These are phyloP conservation scores for Lindgomyces ingoldianus DNA, from an alignment of 495 filamentous ascomycete genomes.

Conservation along the genomic window DNA sequence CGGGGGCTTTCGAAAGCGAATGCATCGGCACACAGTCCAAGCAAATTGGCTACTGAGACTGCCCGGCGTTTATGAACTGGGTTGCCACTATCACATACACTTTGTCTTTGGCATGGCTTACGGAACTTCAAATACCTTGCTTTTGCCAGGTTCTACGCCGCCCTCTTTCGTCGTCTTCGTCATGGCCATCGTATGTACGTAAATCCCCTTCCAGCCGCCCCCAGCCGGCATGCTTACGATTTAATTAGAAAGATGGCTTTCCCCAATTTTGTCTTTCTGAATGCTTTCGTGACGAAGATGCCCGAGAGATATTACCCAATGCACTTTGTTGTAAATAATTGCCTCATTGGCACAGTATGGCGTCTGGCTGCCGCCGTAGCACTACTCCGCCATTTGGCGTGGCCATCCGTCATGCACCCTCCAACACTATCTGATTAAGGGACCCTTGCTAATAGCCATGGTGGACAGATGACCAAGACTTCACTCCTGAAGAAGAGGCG, in stretches of 20 bases:
- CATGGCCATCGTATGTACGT: constrained; percentile 46
- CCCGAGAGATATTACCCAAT: constrained; percentile 17
- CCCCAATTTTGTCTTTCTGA: constrained; percentile 23
- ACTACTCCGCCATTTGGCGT: background rate
- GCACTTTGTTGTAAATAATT: constrained; percentile 28
- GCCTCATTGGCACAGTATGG: background rate
- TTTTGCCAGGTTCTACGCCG: constrained; percentile 31
- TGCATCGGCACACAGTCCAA: constrained; percentile 38
- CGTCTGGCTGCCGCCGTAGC: background rate
- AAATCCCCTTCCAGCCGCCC: constrained; percentile 43
- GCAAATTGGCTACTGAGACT: constrained; percentile 23
- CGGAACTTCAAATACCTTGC: constrained; percentile 35
- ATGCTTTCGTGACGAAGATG: constrained; percentile 37
- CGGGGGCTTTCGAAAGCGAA: constrained; percentile 23
- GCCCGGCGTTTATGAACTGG: constrained; percentile 35
- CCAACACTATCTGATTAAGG: constrained; percentile 29
- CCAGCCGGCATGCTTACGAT: constrained; percentile 37
- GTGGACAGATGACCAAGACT: constrained; percentile 50
- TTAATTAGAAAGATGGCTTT: constrained; percentile 40
- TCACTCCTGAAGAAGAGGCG: constrained; percentile 58
- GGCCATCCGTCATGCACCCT: constrained; percentile 4
- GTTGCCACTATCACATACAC: constrained; percentile 18
- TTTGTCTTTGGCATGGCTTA: constrained; percentile 26
- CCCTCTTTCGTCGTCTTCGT: constrained; percentile 41
- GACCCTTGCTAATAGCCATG: constrained; percentile 23